These are phyloP conservation scores for Colletotrichum noveboracense DNA, from an alignment of 2,329 filamentous ascomycete species.

Conservation along the genomic window DNA sequence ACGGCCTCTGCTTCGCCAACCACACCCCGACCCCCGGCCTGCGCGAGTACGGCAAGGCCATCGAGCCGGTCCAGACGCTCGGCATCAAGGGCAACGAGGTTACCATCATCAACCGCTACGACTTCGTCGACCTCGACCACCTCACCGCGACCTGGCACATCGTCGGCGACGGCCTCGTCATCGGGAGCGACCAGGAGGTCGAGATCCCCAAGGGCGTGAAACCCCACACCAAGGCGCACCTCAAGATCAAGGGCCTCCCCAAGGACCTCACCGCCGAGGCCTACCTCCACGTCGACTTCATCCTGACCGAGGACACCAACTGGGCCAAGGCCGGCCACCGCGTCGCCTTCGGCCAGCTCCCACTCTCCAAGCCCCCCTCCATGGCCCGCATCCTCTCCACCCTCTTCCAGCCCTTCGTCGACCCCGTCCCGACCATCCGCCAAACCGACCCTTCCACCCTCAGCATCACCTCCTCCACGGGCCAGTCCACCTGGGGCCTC, in stretches of 20 bases:
- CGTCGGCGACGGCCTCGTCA: constrained; percentile 40
- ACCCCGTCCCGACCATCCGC: constrained; percentile 8
- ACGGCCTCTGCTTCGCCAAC: constrained; percentile 56
- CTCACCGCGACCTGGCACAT: constrained; percentile 49
- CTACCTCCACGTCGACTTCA: constrained; percentile 56
- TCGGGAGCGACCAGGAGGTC: constrained; percentile 34
- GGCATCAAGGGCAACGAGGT: constrained; percentile 45
- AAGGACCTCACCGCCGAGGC: constrained; percentile 37
- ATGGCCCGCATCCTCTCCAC: constrained; percentile 26
- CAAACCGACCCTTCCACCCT: constrained; percentile 28
- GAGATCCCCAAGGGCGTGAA: constrained; percentile 49
- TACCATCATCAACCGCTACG: constrained; percentile 58
- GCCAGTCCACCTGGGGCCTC: constrained; percentile 46
- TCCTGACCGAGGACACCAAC: constrained; percentile 41
- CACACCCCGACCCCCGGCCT: constrained; percentile 58
- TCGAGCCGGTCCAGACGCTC: constrained; percentile 62
- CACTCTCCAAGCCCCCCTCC: constrained; percentile 37
- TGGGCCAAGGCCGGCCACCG: constrained; percentile 60
- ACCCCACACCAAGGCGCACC: constrained; percentile 42
- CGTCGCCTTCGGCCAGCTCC: constrained; percentile 55
- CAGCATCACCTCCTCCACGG: constrained; percentile 38
- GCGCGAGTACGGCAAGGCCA: constrained; percentile 61
- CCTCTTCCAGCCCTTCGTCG: constrained; percentile 2
- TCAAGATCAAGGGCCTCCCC: constrained; percentile 37
- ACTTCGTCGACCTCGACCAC: constrained; percentile 57